Percentiles rank a stretch among this genome's conserved stretches.
Conservation (phyloP, 371 early-diverging fungal genomes). For the Syncephalastrum monosporum region DNA sequence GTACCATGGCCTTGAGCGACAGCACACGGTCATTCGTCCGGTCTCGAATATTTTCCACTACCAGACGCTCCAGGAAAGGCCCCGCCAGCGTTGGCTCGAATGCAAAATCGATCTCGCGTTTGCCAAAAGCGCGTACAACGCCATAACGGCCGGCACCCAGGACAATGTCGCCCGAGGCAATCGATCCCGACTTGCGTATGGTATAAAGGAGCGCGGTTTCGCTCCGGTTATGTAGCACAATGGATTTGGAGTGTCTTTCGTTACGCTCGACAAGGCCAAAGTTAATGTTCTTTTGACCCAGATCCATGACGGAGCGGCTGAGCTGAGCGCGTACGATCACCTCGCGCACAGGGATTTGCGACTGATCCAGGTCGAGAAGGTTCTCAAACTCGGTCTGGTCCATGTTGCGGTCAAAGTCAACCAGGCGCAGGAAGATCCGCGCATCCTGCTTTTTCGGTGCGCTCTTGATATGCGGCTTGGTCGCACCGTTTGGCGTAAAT, state of each 20-base stretch:
- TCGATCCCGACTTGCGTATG: conserved; percentile 94
- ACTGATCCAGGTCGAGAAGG: conserved; percentile 55
- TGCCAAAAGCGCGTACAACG: conserved; percentile 88
- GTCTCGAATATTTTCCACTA: conserved; percentile 90
- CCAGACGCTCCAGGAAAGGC: conserved; percentile 82
- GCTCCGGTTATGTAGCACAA: conserved; percentile 89
- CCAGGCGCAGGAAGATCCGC: conserved; percentile 70
- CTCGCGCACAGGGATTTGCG: conserved; percentile 90
- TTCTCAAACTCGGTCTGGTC: conserved; percentile 72
- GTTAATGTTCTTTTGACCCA: conserved; percentile 96
- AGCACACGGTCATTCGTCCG: conserved; percentile 78
- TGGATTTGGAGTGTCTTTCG: conserved; percentile 84
- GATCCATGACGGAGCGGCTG: conserved; percentile 85
- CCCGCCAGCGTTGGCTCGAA: conserved; percentile 92
- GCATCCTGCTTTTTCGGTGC: conserved; percentile 83
- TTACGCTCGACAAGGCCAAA: conserved; percentile 91
- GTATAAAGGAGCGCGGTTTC: conserved; percentile 90
- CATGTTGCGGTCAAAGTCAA: conserved; percentile 79
- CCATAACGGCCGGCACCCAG: conserved; percentile 81
- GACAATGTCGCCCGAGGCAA: conserved; percentile 90
- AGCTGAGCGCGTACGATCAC: conserved; percentile 85
- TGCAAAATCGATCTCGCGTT: conserved; percentile 89
- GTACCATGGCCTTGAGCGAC: conserved; percentile 87
- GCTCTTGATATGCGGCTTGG: conserved; percentile 62
- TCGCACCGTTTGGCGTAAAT: conserved; percentile 64